phyloP scores from a whole-genome alignment of 2,329 filamentous ascomycete genomes.

The Aplosporella prunicola region DNA sequence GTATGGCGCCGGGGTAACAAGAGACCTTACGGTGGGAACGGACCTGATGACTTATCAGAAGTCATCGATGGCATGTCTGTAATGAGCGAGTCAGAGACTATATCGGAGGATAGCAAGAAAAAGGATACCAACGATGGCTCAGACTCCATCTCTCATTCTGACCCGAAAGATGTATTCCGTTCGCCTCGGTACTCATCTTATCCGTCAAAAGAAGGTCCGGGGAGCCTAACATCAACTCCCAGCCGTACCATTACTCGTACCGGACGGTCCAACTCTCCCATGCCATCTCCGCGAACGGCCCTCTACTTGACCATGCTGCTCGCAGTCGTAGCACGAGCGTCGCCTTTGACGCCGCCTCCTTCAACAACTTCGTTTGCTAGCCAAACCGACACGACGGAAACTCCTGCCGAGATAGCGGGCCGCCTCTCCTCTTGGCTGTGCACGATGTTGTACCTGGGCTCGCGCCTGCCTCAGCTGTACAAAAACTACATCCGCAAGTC shows the following conservation, averaged over 20 bases:
- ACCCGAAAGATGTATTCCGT: constrained; percentile 25
- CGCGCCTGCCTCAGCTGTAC: constrained; percentile 49
- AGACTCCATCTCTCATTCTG: constrained; percentile 18
- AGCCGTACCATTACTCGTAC: constrained; percentile 24
- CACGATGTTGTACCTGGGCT: constrained; percentile 27
- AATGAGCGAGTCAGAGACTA: constrained; percentile 4
- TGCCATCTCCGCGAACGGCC: constrained; percentile 37
- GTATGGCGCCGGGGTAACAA: constrained; percentile 8
- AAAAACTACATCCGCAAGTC: constrained; percentile 55
- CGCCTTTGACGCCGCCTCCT: constrained; percentile 18
- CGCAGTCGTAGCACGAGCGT: constrained; percentile 32
- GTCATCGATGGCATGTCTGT: constrained; percentile 18
- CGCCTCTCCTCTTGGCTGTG: constrained; percentile 28
- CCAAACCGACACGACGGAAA: no score
- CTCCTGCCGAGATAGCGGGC: constrained; percentile 27
- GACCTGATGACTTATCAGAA: constrained; percentile 21
- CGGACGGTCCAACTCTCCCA: constrained; percentile 32
- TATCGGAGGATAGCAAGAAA: neutral
- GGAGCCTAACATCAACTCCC: constrained; percentile 2
- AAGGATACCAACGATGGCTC: no score
- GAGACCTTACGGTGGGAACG: constrained; percentile 15
- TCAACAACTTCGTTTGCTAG: no score
- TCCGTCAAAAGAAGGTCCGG: constrained; percentile 5
- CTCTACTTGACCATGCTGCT: constrained; percentile 38
- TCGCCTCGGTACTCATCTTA: constrained; percentile 18